phyloP scores from a whole-genome alignment of 192 early-diverging fungal species.

The Podila horticola region DNA sequence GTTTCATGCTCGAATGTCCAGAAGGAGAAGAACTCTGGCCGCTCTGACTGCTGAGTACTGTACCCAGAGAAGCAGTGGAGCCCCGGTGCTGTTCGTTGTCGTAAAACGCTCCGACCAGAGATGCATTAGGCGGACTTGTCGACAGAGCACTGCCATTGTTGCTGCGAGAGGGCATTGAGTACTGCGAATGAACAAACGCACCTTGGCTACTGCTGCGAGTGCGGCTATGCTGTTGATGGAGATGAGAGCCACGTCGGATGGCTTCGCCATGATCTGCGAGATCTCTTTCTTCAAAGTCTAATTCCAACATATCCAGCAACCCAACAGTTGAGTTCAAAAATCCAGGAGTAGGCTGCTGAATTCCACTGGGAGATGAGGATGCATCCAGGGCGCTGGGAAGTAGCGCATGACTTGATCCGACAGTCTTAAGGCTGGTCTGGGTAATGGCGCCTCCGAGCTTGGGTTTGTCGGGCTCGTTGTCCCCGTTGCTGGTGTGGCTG shows the following conservation, averaged over 20 bases:
- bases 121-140: neutral
- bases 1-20: neutral
- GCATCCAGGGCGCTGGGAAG: no score
- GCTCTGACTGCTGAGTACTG: neutral
- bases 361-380: no score
- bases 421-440: no score
- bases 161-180: neutral
- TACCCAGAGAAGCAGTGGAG: conserved; percentile 17
- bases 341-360: neutral
- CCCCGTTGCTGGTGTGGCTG: no score
- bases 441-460: no score
- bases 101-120: conserved; percentile 8
- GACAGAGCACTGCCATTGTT: neutral
- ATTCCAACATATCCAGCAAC: conserved; percentile 8
- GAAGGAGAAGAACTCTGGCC: neutral
- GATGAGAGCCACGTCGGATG: neutral
- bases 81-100: conserved; percentile 7
- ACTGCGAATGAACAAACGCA: neutral
- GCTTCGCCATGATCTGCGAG: neutral
- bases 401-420: no score
- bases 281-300: neutral
- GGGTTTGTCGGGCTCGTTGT: neutral
- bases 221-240: neutral
- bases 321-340: conserved; percentile 32
- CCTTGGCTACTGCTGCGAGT: neutral